Conservation (phyloP, 192 early-diverging fungal genomes). For the Entomortierella parvispora region DNA sequence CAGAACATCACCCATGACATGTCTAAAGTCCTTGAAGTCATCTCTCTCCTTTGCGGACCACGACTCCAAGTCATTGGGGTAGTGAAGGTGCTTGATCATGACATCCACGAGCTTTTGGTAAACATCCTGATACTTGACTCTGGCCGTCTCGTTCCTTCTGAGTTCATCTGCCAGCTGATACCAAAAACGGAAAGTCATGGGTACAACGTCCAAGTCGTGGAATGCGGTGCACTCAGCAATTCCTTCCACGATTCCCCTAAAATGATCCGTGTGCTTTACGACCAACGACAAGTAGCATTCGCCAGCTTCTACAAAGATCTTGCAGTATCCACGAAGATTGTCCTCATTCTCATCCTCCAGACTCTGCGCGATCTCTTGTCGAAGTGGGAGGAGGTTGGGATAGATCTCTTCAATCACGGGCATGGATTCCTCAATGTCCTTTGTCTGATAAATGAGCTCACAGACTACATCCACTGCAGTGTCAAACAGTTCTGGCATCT, state of each 20-base stretch:
- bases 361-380: conserved; percentile 50
- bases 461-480: conserved; percentile 85
- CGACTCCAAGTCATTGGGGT: conserved; percentile 73
- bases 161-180: conserved; percentile 75
- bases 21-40: conserved; percentile 96
- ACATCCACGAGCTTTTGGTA: conserved; percentile 79
- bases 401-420: conserved; percentile 72
- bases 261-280: conserved; percentile 71
- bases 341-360: conserved; percentile 82
- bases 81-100: conserved; percentile 88
- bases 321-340: conserved; percentile 81
- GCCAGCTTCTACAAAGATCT: conserved; percentile 91
- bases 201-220: conserved; percentile 85
- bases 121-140: conserved; percentile 68
- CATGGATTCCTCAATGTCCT: conserved; percentile 61
- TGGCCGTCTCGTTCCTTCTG: conserved; percentile 59
- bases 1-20: conserved; percentile 95
- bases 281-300: conserved; percentile 87
- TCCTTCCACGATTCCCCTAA: conserved; percentile 79
- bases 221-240: conserved; percentile 85
- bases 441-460: conserved; percentile 80
- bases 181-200: conserved; percentile 96
- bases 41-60: conserved; percentile 93
- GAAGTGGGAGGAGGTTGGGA: conserved; percentile 63
- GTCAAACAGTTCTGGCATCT: conserved; percentile 81